Evolutionary conservation across 176 grass and related monocot genomes (phyloP), one percentile per base, ranked within the genome.

Genomic region (Leersia perrieri): DNA sequence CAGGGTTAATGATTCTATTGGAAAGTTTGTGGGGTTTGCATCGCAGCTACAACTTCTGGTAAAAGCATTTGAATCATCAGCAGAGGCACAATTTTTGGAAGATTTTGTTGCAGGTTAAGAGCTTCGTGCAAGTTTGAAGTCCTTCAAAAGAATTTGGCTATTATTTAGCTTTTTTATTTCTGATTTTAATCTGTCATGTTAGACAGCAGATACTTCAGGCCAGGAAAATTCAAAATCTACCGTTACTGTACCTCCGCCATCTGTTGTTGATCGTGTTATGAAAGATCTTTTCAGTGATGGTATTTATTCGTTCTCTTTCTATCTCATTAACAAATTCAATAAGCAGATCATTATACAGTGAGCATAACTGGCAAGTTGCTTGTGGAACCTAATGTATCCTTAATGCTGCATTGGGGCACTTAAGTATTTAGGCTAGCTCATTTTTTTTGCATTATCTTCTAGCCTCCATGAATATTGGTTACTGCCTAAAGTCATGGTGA

Each of bases 201-300:
- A 98, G 92, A 89, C 82, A 95, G 92, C 83, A 86, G 95, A 95
- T 89, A 95, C 83, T 88, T 84, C 84, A 75, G 90, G 83, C 22
- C 76, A 85, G 66, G 95, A 94, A 76, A 93, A 72, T 89, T 91
- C 75, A 2, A 95, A 94, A 81, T 87, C 88, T 83, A 73, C 90
- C 72, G 74, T 83, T 64, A 76, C 62, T 76, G 78, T 95, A 18
- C 95, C 95, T 78, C 95, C 95, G 51, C 95, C 95, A 88, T 83
- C 92, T 22, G 88, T 95, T 72, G 40, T 98, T 76, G 95, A 98
- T 78, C 88, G 95, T 81, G 92, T 89, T 66, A 88, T 98, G 60
- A 98, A 94, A 91, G 95, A 98, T 77, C 81, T 98, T 87, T 98
- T 98, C 80, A 85, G 74, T 85, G 84, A 94, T 75, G 92, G 95